Conservation (phyloP, 1,139 yeast genomes). For the Yamadazyma buinensis region DNA sequence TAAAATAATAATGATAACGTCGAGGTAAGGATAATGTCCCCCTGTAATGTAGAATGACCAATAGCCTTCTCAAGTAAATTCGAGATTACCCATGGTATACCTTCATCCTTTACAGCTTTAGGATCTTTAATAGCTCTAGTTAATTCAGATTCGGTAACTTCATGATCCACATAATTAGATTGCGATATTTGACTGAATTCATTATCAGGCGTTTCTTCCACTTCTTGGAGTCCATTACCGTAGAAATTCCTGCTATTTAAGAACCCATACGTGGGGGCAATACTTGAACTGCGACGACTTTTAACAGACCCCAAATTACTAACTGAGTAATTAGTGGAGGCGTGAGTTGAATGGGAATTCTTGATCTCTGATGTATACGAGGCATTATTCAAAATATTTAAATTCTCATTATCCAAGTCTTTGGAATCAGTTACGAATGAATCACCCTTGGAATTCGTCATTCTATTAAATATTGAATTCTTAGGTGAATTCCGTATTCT, state of each 20-base stretch:
- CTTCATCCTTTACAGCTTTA: conserved; percentile 2
- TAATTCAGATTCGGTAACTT: conserved; percentile 22
- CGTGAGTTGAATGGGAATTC: conserved; percentile 10
- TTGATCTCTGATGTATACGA: conserved; percentile 15
- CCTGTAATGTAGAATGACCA: conserved; percentile 55
- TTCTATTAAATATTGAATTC: conserved; percentile 8
- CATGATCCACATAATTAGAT: conserved; percentile 3
- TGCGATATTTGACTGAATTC: too few relatives aligned
- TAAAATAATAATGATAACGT: conserved; percentile 58
- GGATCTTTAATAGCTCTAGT: conserved; percentile 25
- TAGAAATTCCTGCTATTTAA: conserved; percentile 8
- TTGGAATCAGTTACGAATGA: conserved; percentile 7
- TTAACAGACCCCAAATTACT: conserved; percentile 15
- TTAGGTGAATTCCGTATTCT: conserved; percentile 9
- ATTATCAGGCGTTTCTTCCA: conserved; percentile 13
- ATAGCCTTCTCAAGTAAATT: conserved; percentile 40
- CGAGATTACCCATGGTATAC: conserved; percentile 30
- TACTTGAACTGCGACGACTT: conserved; percentile 22
- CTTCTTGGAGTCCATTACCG: conserved; percentile 13
- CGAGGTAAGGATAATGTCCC: conserved; percentile 63
- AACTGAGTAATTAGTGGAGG: neutral
- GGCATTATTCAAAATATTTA: conserved; percentile 35
- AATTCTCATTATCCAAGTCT: conserved; percentile 38
- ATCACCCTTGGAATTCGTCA: conserved; percentile 9
- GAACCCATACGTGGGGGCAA: conserved; percentile 18